Evolutionary conservation across 2,329 filamentous ascomycete species (phyloP), one percentile per base, ranked within the genome.

Genomic region (Xylariaceae sp.): DNA sequence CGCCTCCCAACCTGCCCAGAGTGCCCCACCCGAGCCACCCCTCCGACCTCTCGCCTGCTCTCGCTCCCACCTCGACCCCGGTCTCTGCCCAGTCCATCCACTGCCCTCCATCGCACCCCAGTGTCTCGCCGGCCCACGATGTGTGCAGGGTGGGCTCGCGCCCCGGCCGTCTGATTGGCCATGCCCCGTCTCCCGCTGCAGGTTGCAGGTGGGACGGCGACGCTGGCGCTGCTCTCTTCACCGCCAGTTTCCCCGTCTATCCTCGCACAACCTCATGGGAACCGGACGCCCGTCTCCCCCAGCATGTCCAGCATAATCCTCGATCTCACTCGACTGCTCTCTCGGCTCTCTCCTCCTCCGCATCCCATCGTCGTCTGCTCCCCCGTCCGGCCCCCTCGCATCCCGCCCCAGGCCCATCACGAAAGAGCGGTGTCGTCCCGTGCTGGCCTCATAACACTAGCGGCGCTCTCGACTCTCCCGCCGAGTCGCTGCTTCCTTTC

Each of bases 361-460:
- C 51, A 45, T 44, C 43, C 37, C 42, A 40, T 34, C 43, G 32
- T 47, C 39, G 29, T 39, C 37, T 38, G 42, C 40, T 41, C 35
- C 42, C 40, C 56, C 44, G 46, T 47, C 49, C 46, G 42, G 33
- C 43, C 47, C 43, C 52, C 43, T 38, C 42, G 31, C 38, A 42
- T 39, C 40, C 43, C 37, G 35, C 39, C 39, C 45, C 50, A 49
- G 40, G 39, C 43, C 44, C 42, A 34, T 35, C 31, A 47, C 51
- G 53, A 65, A 65, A 65, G 59, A 65, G 61, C 63, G 63, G 63
- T 66, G 63, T 64, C 62, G 47, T n/a, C 38, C 46, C 49, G 47
- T 49, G 64, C 47, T 51, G 51, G 49, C 49, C 49, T 47, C 59
- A 67, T 64, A 68, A 66, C 65, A 66, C 61, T 63, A 62, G 60